Percentiles rank a stretch among this genome's conserved stretches.
Evolutionary conservation across 768 basidiomycete species (phyloP).

Genomic region (Sutorius australiensis): DNA sequence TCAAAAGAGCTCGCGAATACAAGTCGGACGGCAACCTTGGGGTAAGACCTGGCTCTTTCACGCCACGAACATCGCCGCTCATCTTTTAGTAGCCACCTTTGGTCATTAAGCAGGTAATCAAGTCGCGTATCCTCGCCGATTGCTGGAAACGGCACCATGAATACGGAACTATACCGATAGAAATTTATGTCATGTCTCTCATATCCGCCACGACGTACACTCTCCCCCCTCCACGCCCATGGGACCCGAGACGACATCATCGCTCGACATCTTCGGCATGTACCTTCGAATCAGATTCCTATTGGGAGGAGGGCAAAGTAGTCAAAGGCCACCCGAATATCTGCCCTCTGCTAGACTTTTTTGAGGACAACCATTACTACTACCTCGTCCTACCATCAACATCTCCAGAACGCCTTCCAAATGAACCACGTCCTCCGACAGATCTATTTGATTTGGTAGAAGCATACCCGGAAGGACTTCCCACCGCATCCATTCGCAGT

Average conservation of each 20-base stretch:
- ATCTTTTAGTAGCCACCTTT: slow-evolving; percentile 61
- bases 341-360: slow-evolving; percentile 91
- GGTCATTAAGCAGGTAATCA: slow-evolving; percentile 98
- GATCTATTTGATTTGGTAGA: slow-evolving; percentile 98
- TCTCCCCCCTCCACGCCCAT: slow-evolving; percentile 74
- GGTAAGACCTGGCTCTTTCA: slow-evolving; percentile 41
- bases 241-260: slow-evolving; percentile 65
- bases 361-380: slow-evolving; percentile 95
- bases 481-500: slow-evolving; percentile 65
- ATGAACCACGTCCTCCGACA: slow-evolving; percentile 54
- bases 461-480: slow-evolving; percentile 79
- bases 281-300: slow-evolving; percentile 20
- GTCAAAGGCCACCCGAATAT: slow-evolving; percentile 94
- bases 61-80: slow-evolving; percentile 1
- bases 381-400: slow-evolving; percentile 86
- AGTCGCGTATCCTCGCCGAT: slow-evolving; percentile 96
- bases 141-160: slow-evolving; percentile 98
- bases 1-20: slow-evolving; percentile 84
- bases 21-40: slow-evolving; percentile 73
- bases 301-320: slow-evolving; percentile 66
- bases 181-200: slow-evolving; percentile 92
- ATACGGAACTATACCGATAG: slow-evolving; percentile 95
- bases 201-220: slow-evolving; percentile 79
- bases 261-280: slow-evolving; percentile 20
- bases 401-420: slow-evolving; percentile 52